Conservation (phyloP, 345 rosid species). For the Jatropha curcas region DNA sequence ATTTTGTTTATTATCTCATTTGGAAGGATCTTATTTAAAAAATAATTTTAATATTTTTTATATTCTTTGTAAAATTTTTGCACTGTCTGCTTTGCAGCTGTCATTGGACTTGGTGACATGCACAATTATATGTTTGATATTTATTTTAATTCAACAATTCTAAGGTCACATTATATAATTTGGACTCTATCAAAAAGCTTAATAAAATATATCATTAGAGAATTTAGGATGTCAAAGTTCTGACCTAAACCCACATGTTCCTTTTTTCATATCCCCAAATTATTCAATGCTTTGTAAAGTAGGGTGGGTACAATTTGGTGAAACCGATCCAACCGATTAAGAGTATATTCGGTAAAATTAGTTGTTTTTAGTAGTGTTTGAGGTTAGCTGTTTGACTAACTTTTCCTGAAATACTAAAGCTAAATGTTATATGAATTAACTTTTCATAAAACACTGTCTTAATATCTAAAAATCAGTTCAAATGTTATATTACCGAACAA, state of each 20-base stretch:
- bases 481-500: no score
- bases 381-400: no score
- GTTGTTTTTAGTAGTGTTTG: no score
- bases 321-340: no score
- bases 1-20: slow-evolving; percentile 29
- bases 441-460: no score
- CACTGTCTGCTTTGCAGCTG: slow-evolving; percentile 56
- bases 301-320: no score
- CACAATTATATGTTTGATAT: slow-evolving; percentile 40
- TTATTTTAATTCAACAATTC: background rate
- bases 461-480: no score
- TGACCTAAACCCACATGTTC: slow-evolving; percentile 29
- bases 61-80: slow-evolving; percentile 12
- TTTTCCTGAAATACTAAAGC: no score
- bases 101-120: slow-evolving; percentile 53
- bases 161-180: background rate
- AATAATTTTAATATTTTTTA: background rate
- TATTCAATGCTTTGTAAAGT: no score
- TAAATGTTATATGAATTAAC: no score
- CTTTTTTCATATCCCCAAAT: slow-evolving; percentile 7
- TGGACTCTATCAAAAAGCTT: slow-evolving; percentile 18
- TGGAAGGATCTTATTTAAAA: slow-evolving; percentile 26
- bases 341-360: no score
- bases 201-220: slow-evolving; percentile 15
- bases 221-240: slow-evolving; percentile 51